Evolutionary conservation across 257 asterid genomes (phyloP).

Genomic region (Penstemon davidsonii): DNA sequence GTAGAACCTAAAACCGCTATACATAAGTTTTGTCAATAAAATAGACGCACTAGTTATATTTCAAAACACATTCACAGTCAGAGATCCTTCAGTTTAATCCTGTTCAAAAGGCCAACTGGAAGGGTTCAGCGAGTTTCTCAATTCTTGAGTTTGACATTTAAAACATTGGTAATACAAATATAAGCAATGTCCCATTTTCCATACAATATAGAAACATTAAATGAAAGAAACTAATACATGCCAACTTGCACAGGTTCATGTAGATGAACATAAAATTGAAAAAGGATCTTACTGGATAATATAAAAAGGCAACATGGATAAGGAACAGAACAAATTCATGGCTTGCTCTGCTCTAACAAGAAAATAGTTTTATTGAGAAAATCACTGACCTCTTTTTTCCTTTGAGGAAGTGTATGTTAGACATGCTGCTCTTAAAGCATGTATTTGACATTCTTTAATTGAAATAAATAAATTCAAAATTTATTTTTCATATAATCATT

Average conservation of each 20-base stretch:
- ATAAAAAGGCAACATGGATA: slow-evolving; percentile 6
- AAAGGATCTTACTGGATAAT: not conserved
- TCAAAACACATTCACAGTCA: slow-evolving; percentile 1
- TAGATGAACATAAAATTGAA: not conserved
- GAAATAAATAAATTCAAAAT: too few species aligned
- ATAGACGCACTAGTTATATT: too few species aligned
- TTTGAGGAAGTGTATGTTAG: slow-evolving; percentile 69
- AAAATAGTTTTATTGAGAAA: slow-evolving; percentile 9
- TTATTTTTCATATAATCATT: too few species aligned
- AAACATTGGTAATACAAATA: not conserved
- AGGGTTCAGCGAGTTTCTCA: not conserved
- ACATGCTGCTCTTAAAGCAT: too few species aligned
- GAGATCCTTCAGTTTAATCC: not conserved
- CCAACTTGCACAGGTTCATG: slow-evolving; percentile 1
- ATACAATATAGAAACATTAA: too few species aligned
- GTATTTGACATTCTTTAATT: too few species aligned
- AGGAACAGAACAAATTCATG: not conserved
- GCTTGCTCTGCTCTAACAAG: not conserved
- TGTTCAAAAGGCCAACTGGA: slow-evolving; percentile 5
- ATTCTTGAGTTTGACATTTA: slow-evolving; percentile 2
- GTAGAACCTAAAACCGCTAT: too few species aligned
- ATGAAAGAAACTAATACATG: not conserved
- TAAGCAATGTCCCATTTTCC: too few species aligned
- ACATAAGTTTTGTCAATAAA: too few species aligned
- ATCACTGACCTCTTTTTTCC: slow-evolving; percentile 80